Evolutionary conservation across 176 grass and related monocot genomes (phyloP).

Genomic region (Ensete glaucum): DNA sequence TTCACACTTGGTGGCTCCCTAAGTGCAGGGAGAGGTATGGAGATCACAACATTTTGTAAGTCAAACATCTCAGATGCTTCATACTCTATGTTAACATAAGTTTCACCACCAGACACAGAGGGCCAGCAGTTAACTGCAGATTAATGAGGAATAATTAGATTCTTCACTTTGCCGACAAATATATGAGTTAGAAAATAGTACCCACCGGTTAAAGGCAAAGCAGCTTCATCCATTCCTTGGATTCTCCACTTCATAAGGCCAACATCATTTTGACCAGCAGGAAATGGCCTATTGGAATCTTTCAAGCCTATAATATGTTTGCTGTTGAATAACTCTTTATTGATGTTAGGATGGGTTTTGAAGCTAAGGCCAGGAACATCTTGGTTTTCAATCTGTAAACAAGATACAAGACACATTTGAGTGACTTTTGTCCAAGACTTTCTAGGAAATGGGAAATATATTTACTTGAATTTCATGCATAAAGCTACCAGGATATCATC

Average conservation of each 20-base stretch:
- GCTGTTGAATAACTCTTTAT: constrained; percentile 67
- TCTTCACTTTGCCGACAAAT: not conserved
- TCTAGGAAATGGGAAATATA: too few relatives aligned
- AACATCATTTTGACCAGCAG: constrained; percentile 75
- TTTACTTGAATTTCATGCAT: too few relatives aligned
- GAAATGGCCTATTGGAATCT: constrained; percentile 75
- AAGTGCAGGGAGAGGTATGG: constrained; percentile 67
- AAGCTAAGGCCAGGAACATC: constrained; percentile 73
- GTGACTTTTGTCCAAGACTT: not conserved
- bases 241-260: constrained; percentile 84
- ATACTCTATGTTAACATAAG: constrained; percentile 69
- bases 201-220: constrained; percentile 66
- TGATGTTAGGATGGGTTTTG: constrained; percentile 78
- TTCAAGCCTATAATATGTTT: constrained; percentile 65
- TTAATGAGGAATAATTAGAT: not conserved
- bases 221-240: constrained; percentile 61
- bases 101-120: constrained; percentile 48
- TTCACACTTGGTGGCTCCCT: constrained; percentile 58
- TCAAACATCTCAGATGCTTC: constrained; percentile 79
- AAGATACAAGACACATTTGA: not conserved
- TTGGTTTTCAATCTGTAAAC: constrained; percentile 63
- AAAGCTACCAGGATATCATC: too few relatives aligned
- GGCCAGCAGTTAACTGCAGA: constrained; percentile 88
- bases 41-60: constrained; percentile 76
- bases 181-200: constrained; percentile 8